phyloP scores from a whole-genome alignment of 2,329 filamentous ascomycete species.

The Hypoxylon sp. region DNA sequence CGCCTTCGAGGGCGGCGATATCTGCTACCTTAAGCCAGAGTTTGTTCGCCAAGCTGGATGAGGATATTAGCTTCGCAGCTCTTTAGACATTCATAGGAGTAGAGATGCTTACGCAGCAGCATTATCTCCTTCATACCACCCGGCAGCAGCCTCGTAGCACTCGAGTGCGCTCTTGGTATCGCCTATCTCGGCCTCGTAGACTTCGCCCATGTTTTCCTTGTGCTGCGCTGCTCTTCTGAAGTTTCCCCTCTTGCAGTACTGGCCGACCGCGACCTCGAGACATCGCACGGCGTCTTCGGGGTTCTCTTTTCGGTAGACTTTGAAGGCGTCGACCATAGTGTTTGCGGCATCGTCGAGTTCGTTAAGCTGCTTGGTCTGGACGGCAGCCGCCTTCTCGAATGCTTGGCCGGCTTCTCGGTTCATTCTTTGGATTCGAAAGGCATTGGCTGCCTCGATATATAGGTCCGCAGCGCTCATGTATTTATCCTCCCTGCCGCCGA shows the following conservation, averaged over 20 bases:
- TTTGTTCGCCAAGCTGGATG: conserved; percentile 84
- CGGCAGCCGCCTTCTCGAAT: conserved; percentile 85
- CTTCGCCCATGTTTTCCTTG: conserved; percentile 87
- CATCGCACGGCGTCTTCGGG: conserved; percentile 86
- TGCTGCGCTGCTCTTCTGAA: conserved; percentile 90
- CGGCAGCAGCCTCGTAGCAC: conserved; percentile 85
- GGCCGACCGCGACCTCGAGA: conserved; percentile 81
- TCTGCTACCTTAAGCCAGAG: conserved; percentile 93
- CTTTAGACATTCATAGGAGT: neutral
- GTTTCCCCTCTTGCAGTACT: conserved; percentile 91
- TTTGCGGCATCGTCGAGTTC: conserved; percentile 95
- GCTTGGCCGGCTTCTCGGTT: conserved; percentile 87
- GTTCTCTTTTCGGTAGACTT: conserved; percentile 88
- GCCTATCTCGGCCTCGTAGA: conserved; percentile 84
- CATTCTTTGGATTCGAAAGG: conserved; percentile 87
- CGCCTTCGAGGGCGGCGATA: conserved; percentile 80
- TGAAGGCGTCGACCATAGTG: conserved; percentile 89
- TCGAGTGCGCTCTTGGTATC: conserved; percentile 83
- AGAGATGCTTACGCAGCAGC: conserved; percentile 75
- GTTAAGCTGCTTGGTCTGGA: conserved; percentile 84
- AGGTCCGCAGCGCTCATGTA: conserved; percentile 89
- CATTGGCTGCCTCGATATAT: conserved; percentile 89
- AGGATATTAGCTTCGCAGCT: conserved; percentile 17
- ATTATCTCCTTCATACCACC: conserved; percentile 90
- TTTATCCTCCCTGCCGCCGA: conserved; percentile 88